phyloP scores from a whole-genome alignment of 164 flowering plant species.

The Hamamelis virginiana region DNA sequence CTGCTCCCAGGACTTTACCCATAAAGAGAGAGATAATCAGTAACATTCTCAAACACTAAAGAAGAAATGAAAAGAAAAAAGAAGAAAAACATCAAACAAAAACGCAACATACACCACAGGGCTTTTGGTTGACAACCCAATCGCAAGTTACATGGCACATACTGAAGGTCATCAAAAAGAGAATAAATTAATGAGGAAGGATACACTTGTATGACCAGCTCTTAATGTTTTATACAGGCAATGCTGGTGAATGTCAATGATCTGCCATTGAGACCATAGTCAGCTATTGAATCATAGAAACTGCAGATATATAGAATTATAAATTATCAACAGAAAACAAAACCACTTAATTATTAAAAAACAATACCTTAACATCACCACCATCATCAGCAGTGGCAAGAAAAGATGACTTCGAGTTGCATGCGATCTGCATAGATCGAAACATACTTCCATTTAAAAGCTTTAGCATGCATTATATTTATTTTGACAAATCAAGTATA shows the following conservation, averaged over 20 bases:
- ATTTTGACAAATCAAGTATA: too few relatives aligned
- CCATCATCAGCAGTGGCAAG: constrained; percentile 90
- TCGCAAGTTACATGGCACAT: neutral
- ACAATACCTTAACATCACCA: constrained; percentile 85
- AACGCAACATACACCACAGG: neutral
- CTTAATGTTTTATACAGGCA: constrained; percentile 79
- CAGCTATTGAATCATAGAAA: constrained; percentile 9
- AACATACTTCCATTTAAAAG: constrained; percentile 4
- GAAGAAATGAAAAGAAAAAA: too few relatives aligned
- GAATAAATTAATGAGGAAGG: constrained; percentile 36
- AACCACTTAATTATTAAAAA: neutral
- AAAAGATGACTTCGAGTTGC: constrained; percentile 75
- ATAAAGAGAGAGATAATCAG: too few relatives aligned
- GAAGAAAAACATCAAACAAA: too few relatives aligned
- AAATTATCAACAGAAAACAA: neutral
- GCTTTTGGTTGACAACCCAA: too few relatives aligned
- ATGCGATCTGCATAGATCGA: constrained; percentile 55
- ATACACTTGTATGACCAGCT: constrained; percentile 87
- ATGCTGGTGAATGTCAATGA: constrained; percentile 67
- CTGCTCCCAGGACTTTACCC: neutral
- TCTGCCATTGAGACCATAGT: constrained; percentile 49
- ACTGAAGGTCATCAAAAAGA: neutral
- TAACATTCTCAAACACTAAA: too few relatives aligned
- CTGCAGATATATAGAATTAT: neutral
- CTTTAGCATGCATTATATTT: neutral